phyloP scores from a whole-genome alignment of 1,284 basidiomycete genomes.

The Paramarasmius palmivorus region DNA sequence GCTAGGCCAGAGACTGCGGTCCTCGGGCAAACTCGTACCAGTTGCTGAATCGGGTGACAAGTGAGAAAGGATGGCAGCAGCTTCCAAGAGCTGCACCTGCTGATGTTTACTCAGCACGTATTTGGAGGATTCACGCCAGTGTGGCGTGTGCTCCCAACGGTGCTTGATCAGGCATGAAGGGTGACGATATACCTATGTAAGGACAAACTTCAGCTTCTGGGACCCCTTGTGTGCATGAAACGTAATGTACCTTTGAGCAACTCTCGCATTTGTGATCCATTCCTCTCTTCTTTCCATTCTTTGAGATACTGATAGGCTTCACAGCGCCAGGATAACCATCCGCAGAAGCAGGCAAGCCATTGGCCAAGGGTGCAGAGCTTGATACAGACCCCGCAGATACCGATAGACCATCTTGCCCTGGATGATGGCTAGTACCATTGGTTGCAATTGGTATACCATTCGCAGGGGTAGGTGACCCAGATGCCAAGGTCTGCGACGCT shows the following conservation, averaged over 20 bases:
- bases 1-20: slow-evolving; percentile 85
- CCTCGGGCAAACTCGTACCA: slow-evolving; percentile 85
- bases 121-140: slow-evolving; percentile 96
- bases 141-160: slow-evolving; percentile 96
- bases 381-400: slow-evolving; percentile 11
- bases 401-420: slow-evolving; percentile 7
- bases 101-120: slow-evolving; percentile 96
- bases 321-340: background rate
- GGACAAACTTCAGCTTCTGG: slow-evolving; percentile 14
- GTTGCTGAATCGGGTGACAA: slow-evolving; percentile 64
- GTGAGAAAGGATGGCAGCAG: slow-evolving; percentile 92
- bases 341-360: slow-evolving; percentile 10
- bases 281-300: slow-evolving; percentile 70
- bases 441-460: background rate
- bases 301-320: slow-evolving; percentile 44
- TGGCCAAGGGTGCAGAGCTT: slow-evolving; percentile 7
- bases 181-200: slow-evolving; percentile 82
- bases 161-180: slow-evolving; percentile 96
- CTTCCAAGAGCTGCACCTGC: slow-evolving; percentile 97
- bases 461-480: background rate
- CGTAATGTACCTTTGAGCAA: slow-evolving; percentile 73
- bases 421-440: background rate
- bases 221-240: background rate
- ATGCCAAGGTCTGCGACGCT: slow-evolving; percentile 10
- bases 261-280: slow-evolving; percentile 91